These are phyloP conservation scores for Eucalyptus tenuipes DNA, from an alignment of 345 rosid genomes.

Conservation along the genomic window DNA sequence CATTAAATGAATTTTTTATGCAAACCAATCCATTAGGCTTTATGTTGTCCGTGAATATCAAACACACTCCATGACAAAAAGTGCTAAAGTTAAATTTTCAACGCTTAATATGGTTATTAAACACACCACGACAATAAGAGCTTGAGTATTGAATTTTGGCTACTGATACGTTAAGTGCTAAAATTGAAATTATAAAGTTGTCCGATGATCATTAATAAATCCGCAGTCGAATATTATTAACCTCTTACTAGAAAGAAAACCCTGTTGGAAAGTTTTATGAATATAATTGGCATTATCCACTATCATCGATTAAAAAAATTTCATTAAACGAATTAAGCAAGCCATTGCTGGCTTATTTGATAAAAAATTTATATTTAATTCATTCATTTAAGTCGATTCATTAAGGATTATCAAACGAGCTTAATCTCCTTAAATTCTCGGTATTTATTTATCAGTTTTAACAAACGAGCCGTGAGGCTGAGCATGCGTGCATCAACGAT, in stretches of 20 bases:
- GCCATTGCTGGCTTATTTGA: not conserved
- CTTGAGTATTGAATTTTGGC: not conserved
- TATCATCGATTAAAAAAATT: fast-evolving
- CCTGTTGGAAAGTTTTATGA: not conserved
- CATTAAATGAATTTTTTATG: not conserved
- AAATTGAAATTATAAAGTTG: not conserved
- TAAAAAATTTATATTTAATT: not conserved
- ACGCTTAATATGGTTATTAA: not conserved
- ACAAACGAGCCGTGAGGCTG: not conserved
- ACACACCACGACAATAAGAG: fast-evolving
- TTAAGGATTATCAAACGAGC: not conserved
- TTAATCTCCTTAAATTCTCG: not conserved
- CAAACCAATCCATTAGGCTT: not conserved
- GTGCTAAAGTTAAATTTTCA: not conserved
- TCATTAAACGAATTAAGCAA: not conserved
- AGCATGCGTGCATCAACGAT: not conserved
- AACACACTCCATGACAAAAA: fast-evolving
- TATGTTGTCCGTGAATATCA: not conserved
- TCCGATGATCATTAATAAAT: not conserved
- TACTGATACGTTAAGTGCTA: not conserved
- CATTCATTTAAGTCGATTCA: not conserved
- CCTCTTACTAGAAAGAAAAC: not conserved
- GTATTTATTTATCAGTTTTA: not conserved
- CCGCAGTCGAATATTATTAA: not conserved
- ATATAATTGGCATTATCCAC: not conserved